Percentiles rank a stretch among this genome's conserved stretches.
phyloP scores from a whole-genome alignment of 345 rosid species.

The Eucalyptus decipiens region DNA sequence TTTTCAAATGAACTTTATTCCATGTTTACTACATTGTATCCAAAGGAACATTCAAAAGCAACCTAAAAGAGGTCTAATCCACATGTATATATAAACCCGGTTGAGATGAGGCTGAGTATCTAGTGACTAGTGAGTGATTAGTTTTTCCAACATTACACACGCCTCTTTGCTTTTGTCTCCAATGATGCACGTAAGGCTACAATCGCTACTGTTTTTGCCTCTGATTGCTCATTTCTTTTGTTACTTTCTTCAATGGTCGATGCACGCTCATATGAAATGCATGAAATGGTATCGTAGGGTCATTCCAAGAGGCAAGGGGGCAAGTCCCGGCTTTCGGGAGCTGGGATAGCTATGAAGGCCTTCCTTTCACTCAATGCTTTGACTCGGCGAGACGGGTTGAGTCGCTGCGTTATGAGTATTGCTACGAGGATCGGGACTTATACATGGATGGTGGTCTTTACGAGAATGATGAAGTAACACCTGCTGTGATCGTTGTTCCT shows the following conservation, averaged over 20 bases:
- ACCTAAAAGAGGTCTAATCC: not conserved
- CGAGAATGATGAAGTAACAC: not conserved
- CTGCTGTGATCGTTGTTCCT: slow-evolving; percentile 24
- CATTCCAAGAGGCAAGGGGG: not conserved
- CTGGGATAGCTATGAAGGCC: slow-evolving; percentile 24
- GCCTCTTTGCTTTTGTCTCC: not conserved
- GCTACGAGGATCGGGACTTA: slow-evolving; percentile 9
- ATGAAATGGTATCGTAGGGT: not conserved
- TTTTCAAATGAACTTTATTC: not conserved
- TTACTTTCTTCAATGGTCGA: not conserved
- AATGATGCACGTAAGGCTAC: not conserved
- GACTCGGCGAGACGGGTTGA: slow-evolving; percentile 15
- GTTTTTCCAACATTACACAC: not conserved
- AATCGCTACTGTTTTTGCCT: not conserved
- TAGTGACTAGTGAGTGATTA: not conserved
- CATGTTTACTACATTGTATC: not conserved
- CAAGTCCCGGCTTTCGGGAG: slow-evolving; percentile 24
- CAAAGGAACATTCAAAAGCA: not conserved
- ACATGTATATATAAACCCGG: not conserved
- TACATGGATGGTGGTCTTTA: slow-evolving; percentile 12
- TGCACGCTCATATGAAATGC: not conserved
- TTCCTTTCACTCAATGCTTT: slow-evolving; percentile 26
- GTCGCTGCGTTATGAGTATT: slow-evolving; percentile 1
- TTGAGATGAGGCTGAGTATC: not conserved
- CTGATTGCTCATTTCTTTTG: not conserved